Percentiles rank a stretch among this genome's conserved stretches.
phyloP scores from a whole-genome alignment of 441 rosid species.

The Pelargonium fulgidum region DNA sequence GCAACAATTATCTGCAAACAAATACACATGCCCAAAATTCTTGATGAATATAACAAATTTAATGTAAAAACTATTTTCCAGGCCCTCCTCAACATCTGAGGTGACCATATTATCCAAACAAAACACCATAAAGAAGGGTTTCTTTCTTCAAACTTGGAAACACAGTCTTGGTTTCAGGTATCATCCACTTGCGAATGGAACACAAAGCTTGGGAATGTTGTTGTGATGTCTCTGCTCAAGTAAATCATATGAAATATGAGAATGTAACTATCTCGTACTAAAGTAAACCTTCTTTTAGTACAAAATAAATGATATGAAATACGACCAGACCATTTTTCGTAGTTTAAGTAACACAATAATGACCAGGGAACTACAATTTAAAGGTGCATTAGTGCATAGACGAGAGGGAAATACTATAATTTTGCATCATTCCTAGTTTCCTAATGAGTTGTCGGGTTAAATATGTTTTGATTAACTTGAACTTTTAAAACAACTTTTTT shows the following conservation, averaged over 20 bases:
- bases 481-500: neutral
- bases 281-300: too few relatives aligned
- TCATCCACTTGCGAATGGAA: conserved; percentile 88
- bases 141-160: neutral
- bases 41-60: conserved; percentile 3
- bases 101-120: conserved; percentile 17
- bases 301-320: too few relatives aligned
- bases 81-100: neutral
- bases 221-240: conserved; percentile 69
- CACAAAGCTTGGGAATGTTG: conserved; percentile 86
- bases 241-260: neutral
- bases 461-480: neutral
- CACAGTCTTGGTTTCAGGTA: conserved; percentile 27
- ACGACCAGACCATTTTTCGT: neutral
- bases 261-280: neutral
- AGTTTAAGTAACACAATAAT: too few relatives aligned
- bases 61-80: conserved; percentile 13
- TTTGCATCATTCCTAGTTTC: neutral
- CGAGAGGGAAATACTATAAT: neutral
- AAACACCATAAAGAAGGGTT: conserved; percentile 2
- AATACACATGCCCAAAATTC: conserved; percentile 10
- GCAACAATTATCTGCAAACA: neutral
- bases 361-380: too few relatives aligned
- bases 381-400: neutral
- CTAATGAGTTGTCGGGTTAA: neutral